Conservation (phyloP, 2,329 filamentous ascomycete genomes). For the Raffaelea arxii region DNA sequence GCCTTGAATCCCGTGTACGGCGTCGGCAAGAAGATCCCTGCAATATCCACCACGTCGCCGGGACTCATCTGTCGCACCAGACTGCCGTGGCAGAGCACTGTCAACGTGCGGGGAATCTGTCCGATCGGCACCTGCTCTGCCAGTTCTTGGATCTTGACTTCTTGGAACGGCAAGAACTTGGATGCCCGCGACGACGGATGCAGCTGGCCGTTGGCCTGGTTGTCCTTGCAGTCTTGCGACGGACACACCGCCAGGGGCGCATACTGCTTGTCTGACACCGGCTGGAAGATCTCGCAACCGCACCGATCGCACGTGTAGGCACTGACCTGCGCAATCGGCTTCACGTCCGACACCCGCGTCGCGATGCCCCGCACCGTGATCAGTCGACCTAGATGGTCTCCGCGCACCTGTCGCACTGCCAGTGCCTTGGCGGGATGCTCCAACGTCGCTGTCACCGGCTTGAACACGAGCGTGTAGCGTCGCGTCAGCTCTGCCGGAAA, state of each 20-base stretch:
- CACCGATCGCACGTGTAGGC: slow-evolving; percentile 97
- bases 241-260: slow-evolving; percentile 79
- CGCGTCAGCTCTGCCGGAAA: slow-evolving; percentile 90
- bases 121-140: slow-evolving; percentile 98
- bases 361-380: slow-evolving; percentile 93
- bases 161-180: slow-evolving; percentile 95
- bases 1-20: slow-evolving; percentile 99
- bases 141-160: slow-evolving; percentile 97
- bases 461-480: slow-evolving; percentile 93
- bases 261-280: slow-evolving; percentile 83
- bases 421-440: slow-evolving; percentile 56
- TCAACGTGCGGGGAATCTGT: slow-evolving; percentile 88
- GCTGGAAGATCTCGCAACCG: slow-evolving; percentile 95
- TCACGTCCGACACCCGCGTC: slow-evolving; percentile 93
- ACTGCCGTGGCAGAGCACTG: slow-evolving; percentile 79
- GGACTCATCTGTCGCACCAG: slow-evolving; percentile 82
- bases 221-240: slow-evolving; percentile 79
- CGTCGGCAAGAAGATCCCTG: slow-evolving; percentile 91
- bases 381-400: slow-evolving; percentile 83
- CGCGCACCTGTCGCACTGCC: slow-evolving; percentile 87
- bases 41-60: slow-evolving; percentile 87
- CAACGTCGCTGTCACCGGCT: slow-evolving; percentile 67
- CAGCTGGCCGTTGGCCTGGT: slow-evolving; percentile 87
- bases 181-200: slow-evolving; percentile 92
- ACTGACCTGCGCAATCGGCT: slow-evolving; percentile 94